Percentiles rank a stretch among this genome's conserved stretches.
Conservation (phyloP, 176 grass and related monocot genomes). For the Ensete ventricosum region DNA sequence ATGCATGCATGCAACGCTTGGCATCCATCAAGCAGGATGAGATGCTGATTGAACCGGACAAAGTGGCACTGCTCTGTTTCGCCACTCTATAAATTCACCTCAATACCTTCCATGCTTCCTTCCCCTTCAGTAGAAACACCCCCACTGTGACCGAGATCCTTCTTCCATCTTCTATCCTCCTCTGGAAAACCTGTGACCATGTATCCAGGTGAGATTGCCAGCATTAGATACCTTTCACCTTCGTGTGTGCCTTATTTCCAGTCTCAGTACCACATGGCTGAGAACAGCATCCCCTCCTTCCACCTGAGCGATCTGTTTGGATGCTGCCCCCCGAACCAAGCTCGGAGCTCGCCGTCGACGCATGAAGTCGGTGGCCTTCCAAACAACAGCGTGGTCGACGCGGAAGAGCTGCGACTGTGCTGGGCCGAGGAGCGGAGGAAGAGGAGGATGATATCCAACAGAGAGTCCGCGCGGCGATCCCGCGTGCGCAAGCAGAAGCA, state of each 20-base stretch:
- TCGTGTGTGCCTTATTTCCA: constrained; percentile 37
- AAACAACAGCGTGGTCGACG: constrained; percentile 28
- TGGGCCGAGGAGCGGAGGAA: constrained; percentile 55
- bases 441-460: constrained; percentile 69
- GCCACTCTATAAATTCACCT: constrained; percentile 56
- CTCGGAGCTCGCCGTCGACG: constrained; percentile 25
- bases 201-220: constrained; percentile 70
- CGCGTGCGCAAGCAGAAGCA: constrained; percentile 77
- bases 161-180: constrained; percentile 6
- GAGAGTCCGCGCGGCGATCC: constrained; percentile 72
- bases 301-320: constrained; percentile 27
- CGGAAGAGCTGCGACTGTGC: constrained; percentile 7
- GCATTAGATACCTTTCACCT: constrained; percentile 40
- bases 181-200: constrained; percentile 16
- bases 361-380: constrained; percentile 25
- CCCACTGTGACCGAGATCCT: background rate
- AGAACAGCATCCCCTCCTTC: constrained; percentile 36
- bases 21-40: constrained; percentile 6
- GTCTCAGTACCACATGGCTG: constrained; percentile 41
- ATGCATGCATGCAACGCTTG: background rate
- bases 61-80: background rate
- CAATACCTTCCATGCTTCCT: constrained; percentile 19
- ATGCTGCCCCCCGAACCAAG: constrained; percentile 7
- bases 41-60: constrained; percentile 5
- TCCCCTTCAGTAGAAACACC: constrained; percentile 21